phyloP scores from a whole-genome alignment of 352 stramenopile genomes.

The Phytophthora rubi region DNA sequence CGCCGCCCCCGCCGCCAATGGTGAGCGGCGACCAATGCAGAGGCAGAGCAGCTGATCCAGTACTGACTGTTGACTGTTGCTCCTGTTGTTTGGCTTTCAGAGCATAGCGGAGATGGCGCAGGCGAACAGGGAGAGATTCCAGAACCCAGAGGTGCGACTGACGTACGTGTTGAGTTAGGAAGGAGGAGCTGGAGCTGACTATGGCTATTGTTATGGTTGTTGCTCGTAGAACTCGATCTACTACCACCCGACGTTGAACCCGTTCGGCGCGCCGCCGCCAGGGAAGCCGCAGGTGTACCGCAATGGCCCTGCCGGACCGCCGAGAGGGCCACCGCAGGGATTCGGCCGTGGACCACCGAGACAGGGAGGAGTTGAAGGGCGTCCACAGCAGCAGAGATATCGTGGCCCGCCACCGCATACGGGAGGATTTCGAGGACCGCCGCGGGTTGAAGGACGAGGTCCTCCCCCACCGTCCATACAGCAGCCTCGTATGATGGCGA shows the following conservation, averaged over 20 bases:
- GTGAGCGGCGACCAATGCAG: slow-evolving; percentile 19
- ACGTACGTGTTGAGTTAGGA: neutral
- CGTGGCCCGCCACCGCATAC: slow-evolving; percentile 10
- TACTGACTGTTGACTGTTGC: slow-evolving; percentile 1
- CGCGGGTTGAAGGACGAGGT: neutral
- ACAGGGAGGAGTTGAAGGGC: slow-evolving; percentile 17
- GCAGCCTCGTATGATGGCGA: slow-evolving; percentile 19
- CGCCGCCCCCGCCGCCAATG: slow-evolving; percentile 34
- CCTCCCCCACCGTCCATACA: slow-evolving; percentile 16
- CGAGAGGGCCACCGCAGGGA: slow-evolving; percentile 3
- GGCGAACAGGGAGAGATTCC: slow-evolving; percentile 67
- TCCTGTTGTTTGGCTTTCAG: slow-evolving; percentile 27
- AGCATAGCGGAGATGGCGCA: slow-evolving; percentile 58
- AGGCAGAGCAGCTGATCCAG: neutral
- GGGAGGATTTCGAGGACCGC: neutral
- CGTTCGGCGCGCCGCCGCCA: slow-evolving; percentile 72
- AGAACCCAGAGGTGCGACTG: slow-evolving; percentile 64
- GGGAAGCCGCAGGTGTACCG: slow-evolving; percentile 70
- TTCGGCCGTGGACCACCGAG: slow-evolving; percentile 1
- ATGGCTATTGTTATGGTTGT: neutral
- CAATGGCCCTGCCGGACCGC: slow-evolving; percentile 12
- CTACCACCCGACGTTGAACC: slow-evolving; percentile 82
- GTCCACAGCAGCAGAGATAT: slow-evolving; percentile 20
- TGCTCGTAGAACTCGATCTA: slow-evolving; percentile 75
- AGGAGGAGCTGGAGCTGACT: neutral